Conservation (phyloP, 768 basidiomycete genomes). For the Trametes sanguinea region DNA sequence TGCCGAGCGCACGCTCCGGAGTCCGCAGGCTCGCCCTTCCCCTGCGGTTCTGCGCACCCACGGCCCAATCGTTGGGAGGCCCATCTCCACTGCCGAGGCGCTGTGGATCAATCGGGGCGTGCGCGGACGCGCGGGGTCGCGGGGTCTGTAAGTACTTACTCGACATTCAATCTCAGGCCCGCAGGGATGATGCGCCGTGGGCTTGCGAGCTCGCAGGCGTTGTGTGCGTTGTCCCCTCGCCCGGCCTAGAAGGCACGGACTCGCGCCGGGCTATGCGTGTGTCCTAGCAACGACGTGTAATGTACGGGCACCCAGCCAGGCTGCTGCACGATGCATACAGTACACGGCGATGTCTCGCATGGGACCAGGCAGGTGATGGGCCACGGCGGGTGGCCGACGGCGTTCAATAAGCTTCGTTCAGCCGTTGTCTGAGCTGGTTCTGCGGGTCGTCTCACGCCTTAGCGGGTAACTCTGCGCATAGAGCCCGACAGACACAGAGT, state of each 20-base stretch:
- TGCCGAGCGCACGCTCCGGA: not conserved
- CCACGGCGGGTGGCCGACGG: not conserved
- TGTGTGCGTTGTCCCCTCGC: not conserved
- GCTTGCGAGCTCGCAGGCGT: not conserved
- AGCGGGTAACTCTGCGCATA: not conserved
- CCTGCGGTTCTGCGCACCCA: too few relatives aligned
- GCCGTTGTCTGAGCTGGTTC: not conserved
- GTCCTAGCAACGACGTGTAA: not conserved
- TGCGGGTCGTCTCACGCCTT: not conserved
- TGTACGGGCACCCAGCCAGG: not conserved
- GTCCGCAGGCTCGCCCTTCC: not conserved
- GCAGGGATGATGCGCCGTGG: conserved; percentile 11
- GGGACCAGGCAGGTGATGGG: not conserved
- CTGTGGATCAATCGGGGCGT: conserved; percentile 7
- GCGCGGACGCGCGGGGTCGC: conserved; percentile 4
- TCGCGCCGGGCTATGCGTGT: too few relatives aligned
- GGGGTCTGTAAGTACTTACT: not conserved
- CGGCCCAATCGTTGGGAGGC: not conserved
- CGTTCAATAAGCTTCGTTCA: not conserved
- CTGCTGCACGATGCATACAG: not conserved
- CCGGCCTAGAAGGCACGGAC: not conserved
- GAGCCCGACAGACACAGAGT: not conserved
- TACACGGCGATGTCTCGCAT: not conserved
- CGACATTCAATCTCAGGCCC: not conserved
- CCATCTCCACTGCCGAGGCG: not conserved